Conservation (phyloP, 495 filamentous ascomycete genomes). For the Cudoniella acicularis region DNA sequence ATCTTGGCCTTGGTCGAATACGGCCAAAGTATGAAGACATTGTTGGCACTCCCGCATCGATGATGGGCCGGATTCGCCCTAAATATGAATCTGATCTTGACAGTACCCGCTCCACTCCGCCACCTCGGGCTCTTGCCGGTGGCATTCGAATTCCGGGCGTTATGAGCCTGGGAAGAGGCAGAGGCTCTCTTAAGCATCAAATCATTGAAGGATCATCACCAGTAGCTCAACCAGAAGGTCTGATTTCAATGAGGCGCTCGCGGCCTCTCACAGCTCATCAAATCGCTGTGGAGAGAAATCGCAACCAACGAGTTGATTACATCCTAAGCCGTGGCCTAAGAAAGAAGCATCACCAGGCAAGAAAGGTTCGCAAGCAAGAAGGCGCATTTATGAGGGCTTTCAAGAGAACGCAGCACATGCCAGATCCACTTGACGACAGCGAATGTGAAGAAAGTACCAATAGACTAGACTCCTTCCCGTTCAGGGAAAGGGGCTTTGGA, state of each 20-base stretch:
- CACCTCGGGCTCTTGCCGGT: conserved; percentile 43
- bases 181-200: conserved; percentile 44
- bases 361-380: conserved; percentile 54
- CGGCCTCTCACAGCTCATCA: conserved; percentile 91
- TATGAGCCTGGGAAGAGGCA: conserved; percentile 23
- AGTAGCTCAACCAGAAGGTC: conserved; percentile 23
- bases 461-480: conserved; percentile 26
- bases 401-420: conserved; percentile 61
- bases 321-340: conserved; percentile 74
- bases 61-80: conserved; percentile 41
- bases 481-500: conserved; percentile 57
- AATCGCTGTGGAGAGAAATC: conserved; percentile 83
- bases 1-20: conserved; percentile 32
- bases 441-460: conserved; percentile 63
- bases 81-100: conserved; percentile 57
- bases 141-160: conserved; percentile 37
- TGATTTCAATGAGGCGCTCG: conserved; percentile 50
- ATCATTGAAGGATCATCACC: conserved; percentile 51
- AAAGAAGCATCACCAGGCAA: conserved; percentile 55
- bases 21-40: conserved; percentile 44
- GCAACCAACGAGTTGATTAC: conserved; percentile 82
- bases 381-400: conserved; percentile 65
- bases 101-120: conserved; percentile 54
- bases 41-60: conserved; percentile 38
- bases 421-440: conserved; percentile 72